Evolutionary conservation across 1,139 yeast genomes (phyloP).

Genomic region (Yamadazyma conglobata): DNA sequence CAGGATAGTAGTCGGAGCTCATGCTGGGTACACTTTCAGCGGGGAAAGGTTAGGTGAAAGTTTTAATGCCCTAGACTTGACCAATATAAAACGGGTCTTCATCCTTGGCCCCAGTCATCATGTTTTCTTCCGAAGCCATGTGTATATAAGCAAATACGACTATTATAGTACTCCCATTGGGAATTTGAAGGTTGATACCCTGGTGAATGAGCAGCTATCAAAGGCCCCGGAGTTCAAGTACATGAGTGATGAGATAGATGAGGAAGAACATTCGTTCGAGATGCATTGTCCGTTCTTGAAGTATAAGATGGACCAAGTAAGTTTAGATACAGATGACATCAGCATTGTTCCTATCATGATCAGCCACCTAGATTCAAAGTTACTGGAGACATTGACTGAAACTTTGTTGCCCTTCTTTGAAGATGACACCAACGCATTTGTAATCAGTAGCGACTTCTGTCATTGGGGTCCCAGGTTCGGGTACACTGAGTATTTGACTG

Average conservation of each 20-base stretch:
- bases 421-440: constrained; percentile 62
- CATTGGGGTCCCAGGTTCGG: constrained; percentile 91
- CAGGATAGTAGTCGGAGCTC: constrained; percentile 62
- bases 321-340: constrained; percentile 25
- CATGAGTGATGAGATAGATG: constrained; percentile 64
- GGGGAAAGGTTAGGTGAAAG: constrained; percentile 78
- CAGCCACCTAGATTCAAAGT: constrained; percentile 52
- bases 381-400: constrained; percentile 45
- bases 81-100: constrained; percentile 60
- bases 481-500: constrained; percentile 57
- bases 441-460: constrained; percentile 88
- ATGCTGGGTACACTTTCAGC: constrained; percentile 88
- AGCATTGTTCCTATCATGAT: constrained; percentile 77
- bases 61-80: constrained; percentile 65
- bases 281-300: constrained; percentile 86
- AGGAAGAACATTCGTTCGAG: constrained; percentile 89
- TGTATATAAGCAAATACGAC: constrained; percentile 52
- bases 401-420: constrained; percentile 52
- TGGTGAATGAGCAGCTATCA: constrained; percentile 5
- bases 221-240: constrained; percentile 34
- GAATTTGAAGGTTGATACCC: constrained; percentile 55
- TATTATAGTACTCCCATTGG: constrained; percentile 83
- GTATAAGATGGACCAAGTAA: constrained; percentile 22
- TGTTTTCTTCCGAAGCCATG: constrained; percentile 66
- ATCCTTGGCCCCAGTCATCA: constrained; percentile 94